phyloP scores from a whole-genome alignment of 2,329 filamentous ascomycete species.

The Aquanectria penicillioides region DNA sequence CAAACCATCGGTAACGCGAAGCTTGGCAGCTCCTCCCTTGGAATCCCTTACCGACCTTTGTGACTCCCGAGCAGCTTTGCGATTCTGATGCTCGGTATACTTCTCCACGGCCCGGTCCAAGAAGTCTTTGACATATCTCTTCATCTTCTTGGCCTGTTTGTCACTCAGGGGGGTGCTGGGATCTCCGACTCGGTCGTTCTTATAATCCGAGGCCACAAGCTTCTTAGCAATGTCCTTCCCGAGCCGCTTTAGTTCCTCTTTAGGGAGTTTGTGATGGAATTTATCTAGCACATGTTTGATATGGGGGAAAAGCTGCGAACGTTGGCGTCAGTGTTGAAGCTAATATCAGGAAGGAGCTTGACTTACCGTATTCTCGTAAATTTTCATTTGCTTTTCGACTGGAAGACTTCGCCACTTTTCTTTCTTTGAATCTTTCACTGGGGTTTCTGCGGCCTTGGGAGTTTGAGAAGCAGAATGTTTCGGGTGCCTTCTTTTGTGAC shows the following conservation, averaged over 20 bases:
- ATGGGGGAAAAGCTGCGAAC: slow-evolving; percentile 78
- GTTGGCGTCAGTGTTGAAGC: slow-evolving; percentile 20
- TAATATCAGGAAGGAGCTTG: neutral
- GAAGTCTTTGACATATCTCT: slow-evolving; percentile 84
- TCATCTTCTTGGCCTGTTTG: slow-evolving; percentile 84
- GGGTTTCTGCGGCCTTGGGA: slow-evolving; percentile 67
- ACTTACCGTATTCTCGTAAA: slow-evolving; percentile 92
- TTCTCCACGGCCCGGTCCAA: slow-evolving; percentile 88
- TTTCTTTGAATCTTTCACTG: slow-evolving; percentile 67
- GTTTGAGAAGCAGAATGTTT: slow-evolving; percentile 68
- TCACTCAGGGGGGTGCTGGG: slow-evolving; percentile 76
- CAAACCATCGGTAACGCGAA: slow-evolving; percentile 24
- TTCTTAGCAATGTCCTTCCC: slow-evolving; percentile 82
- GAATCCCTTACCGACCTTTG: slow-evolving; percentile 37
- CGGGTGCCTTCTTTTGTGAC: slow-evolving; percentile 76
- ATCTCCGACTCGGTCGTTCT: slow-evolving; percentile 85
- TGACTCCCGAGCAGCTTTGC: slow-evolving; percentile 59
- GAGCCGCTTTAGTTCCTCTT: slow-evolving; percentile 75
- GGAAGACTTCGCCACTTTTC: slow-evolving; percentile 78
- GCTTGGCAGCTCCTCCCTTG: slow-evolving; percentile 15
- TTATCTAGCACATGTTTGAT: slow-evolving; percentile 89
- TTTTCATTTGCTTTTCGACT: slow-evolving; percentile 90
- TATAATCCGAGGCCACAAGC: slow-evolving; percentile 90
- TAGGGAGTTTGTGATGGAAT: slow-evolving; percentile 86
- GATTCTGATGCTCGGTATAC: slow-evolving; percentile 73